Conservation (phyloP, 768 basidiomycete species). For the Xerocomus spinulosus region DNA sequence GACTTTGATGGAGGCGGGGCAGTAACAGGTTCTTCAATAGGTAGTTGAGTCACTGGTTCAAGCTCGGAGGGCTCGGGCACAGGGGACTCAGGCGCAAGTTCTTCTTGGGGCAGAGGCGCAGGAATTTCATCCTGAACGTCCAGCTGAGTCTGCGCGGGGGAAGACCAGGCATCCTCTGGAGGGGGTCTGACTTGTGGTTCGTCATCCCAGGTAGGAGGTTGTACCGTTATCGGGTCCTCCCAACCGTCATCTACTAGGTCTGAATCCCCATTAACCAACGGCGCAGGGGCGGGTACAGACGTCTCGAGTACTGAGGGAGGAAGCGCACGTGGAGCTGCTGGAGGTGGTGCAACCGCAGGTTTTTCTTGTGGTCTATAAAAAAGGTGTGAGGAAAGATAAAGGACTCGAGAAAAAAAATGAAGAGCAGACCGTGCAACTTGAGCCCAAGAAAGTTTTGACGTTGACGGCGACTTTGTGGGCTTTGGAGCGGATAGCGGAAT, state of each 20-base stretch:
- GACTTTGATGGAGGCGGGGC: constrained; percentile 35
- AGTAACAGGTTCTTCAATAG: constrained; percentile 25
- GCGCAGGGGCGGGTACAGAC: constrained; percentile 23
- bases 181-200: constrained; percentile 45
- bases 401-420: background rate
- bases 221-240: constrained; percentile 72
- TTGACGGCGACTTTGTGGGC: constrained; percentile 56
- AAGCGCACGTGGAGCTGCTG: constrained; percentile 15
- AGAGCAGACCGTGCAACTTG: constrained; percentile 60
- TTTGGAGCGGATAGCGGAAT: constrained; percentile 26
- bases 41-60: constrained; percentile 11
- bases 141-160: constrained; percentile 28
- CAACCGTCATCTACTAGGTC: constrained; percentile 43
- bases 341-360: constrained; percentile 39
- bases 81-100: constrained; percentile 26
- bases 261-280: constrained; percentile 29
- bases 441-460: constrained; percentile 81
- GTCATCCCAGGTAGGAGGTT: constrained; percentile 69
- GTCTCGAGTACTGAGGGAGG: constrained; percentile 23
- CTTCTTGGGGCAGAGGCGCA: constrained; percentile 26
- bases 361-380: constrained; percentile 60
- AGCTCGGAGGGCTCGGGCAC: constrained; percentile 19
- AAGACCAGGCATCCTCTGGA: constrained; percentile 29
- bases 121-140: constrained; percentile 20
- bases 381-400: constrained; percentile 3